Evolutionary conservation across 805 yeast species (phyloP), one percentile per base, ranked within the genome.

Genomic region (Kockiozyma suomiensis): DNA sequence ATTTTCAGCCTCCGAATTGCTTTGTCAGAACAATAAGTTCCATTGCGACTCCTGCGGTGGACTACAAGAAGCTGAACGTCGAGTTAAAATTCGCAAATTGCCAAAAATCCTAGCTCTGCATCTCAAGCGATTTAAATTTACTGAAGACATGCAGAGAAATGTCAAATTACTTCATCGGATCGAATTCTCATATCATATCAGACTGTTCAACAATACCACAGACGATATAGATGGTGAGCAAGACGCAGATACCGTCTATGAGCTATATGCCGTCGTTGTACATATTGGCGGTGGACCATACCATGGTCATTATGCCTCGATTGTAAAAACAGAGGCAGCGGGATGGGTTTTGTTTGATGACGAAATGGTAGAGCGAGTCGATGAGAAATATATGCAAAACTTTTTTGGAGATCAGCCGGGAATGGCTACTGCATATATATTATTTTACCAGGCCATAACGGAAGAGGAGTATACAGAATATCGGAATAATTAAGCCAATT

Each of bases 261-360:
- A 92, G 68, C 75, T 94, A 52, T 87, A 85, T 64, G 90, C 93
- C 0, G 85, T 93, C 45, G 94, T 94, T 12, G 91, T 94, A 10
- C 99, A 94, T 71, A 85, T 94, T 66, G 99, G 99, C 4, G 96
- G 97, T 3, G 97, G 98, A 0, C 97, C 98, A 1, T 91, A 90
- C 76, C 97, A 92, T 74, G 99, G 99, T 0, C 99, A 94, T 72
- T 94, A 94, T 72, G 93, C 94, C 8, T 82, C 96, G 0, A 76
- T 94, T 4, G 87, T 94, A 61, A 90, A 90, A 70, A 86, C 91
- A 4, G 85, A 82, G 55, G 79, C 81, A 23, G 82, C 83, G 42
- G 92, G 97, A 0, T 94, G 99, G 99, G 75, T 94, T 32, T 75
- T 94, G 58, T 94, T 89, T 75, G 99, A 94, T 72, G 99, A 94